Base-by-base conservation (phyloP, 192 early-diverging fungal genomes). In the Chytriomyces sp. region DNA sequence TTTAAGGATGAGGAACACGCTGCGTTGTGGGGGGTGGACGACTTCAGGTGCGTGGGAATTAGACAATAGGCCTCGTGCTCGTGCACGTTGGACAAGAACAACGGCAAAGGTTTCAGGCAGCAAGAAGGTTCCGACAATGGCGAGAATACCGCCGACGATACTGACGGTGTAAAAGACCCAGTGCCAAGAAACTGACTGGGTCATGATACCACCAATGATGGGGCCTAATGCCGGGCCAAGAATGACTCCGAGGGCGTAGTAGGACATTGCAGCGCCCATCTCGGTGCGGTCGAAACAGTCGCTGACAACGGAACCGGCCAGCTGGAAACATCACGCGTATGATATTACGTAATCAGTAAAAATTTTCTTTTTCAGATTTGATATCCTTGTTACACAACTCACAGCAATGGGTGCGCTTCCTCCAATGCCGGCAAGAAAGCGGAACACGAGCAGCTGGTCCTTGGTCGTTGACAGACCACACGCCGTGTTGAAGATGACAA, bases 141-240 rank as follows among this genome's bases (percentile, higher is more conserved):
- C 63, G 65, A 90, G 75, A 13, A 81, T 48, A 0, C 86, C 89
- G 66, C 83, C 82, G 67, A 89, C 78, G 20, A 91, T 91, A 3
- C 84, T 60, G 45, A 85, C 81, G 13, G 87, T 78, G 83, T 89
- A 90, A 67, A 91, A 92, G 11, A 88, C 76, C 85, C 85, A 87
- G 23, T 84, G 84, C 88, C 88, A 89, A 24, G 82, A 82, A 6
- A 79, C 70, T 13, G n/a, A 64, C 60, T 89, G 72, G 2, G 85
- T 84, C 28, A 86, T 78, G 46, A 85, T 84, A 6, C 88, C 88
- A 13, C 88, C 88, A 70, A 89, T 76, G 45, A 87, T 74, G 20
- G 88, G 87, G 0, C 88, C 88, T 5, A 89, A 61, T 13, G 83
- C 80, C 1, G 88, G 88, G 0, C 85, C 86, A 11, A 89, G 50